Evolutionary conservation across 2,329 filamentous ascomycete species (phyloP).

Genomic region (Colletotrichum zoysiae): DNA sequence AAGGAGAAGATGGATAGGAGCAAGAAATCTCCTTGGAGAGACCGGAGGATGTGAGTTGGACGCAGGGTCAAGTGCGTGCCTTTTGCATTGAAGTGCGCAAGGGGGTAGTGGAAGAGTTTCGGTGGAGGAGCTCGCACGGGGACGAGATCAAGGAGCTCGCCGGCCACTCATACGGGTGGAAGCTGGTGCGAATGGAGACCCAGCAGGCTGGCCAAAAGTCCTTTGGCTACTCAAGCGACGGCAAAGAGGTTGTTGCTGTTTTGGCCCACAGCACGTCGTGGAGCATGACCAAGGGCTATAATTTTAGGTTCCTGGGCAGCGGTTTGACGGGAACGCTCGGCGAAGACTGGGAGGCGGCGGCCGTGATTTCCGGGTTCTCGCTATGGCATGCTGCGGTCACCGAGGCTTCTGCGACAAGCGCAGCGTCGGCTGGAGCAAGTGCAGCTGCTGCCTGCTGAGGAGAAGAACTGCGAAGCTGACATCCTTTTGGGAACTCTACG

Average conservation of each 20-base stretch:
- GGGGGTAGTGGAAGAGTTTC: conserved; percentile 25
- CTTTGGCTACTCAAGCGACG: conserved; percentile 39
- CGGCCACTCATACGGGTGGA: conserved; percentile 38
- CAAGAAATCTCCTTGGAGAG: conserved; percentile 5
- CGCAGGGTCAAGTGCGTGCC: conserved; percentile 1
- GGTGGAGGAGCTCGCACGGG: conserved; percentile 38
- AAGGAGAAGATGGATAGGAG: neutral
- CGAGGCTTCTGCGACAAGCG: neutral
- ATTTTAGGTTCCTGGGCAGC: conserved; percentile 39
- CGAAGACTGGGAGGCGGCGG: conserved; percentile 36
- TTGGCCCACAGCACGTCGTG: conserved; percentile 34
- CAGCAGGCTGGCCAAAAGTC: neutral
- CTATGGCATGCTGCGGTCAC: conserved; percentile 25
- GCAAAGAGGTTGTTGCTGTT: conserved; percentile 41
- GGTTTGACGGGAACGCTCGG: conserved; percentile 38
- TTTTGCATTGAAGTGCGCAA: conserved; percentile 14
- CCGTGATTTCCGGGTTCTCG: conserved; percentile 22
- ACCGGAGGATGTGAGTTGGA: conserved; percentile 16
- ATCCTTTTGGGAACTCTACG: neutral
- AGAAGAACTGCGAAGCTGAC: no score
- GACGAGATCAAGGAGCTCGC: conserved; percentile 37
- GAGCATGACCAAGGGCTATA: conserved; percentile 35
- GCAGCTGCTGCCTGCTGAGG: neutral
- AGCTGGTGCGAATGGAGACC: conserved; percentile 36
- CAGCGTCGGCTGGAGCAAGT: neutral